A percentile compares a stretch with the other conserved stretches of the same genome.
phyloP scores from a whole-genome alignment of 176 grass and related monocot species.

The Oryza punctata region DNA sequence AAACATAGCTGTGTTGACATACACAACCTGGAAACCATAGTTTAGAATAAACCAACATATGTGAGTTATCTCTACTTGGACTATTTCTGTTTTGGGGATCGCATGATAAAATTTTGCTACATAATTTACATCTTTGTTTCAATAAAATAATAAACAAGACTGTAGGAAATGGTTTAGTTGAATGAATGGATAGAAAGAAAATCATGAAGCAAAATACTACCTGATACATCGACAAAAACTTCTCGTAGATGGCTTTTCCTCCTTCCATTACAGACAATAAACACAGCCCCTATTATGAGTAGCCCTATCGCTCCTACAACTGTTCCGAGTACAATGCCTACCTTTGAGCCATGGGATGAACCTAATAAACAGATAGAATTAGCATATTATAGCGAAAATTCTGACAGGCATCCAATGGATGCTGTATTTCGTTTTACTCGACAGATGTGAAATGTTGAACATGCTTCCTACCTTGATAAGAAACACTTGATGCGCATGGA shows the following conservation, averaged over 20 bases:
- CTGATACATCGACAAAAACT: slow-evolving; percentile 97
- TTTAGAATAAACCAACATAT: slow-evolving; percentile 1
- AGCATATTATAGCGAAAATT: neutral
- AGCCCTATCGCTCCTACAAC: slow-evolving; percentile 71
- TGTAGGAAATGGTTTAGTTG: neutral
- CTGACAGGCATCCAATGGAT: neutral
- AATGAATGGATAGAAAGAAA: neutral
- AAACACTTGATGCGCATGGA: slow-evolving; percentile 65
- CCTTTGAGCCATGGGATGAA: slow-evolving; percentile 60
- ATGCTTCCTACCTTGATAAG: slow-evolving; percentile 67
- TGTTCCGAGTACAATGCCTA: slow-evolving; percentile 74
- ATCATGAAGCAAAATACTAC: slow-evolving; percentile 35
- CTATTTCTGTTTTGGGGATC: neutral
- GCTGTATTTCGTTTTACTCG: too few relatives aligned
- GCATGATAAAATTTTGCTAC: slow-evolving; percentile 20
- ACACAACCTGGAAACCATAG: neutral
- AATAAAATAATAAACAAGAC: slow-evolving; percentile 19
- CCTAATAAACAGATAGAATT: slow-evolving; percentile 54
- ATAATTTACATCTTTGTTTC: neutral
- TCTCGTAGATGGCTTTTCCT: slow-evolving; percentile 61
- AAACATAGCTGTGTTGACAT: neutral
- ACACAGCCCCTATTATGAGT: slow-evolving; percentile 59
- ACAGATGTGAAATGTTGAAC: slow-evolving; percentile 26
- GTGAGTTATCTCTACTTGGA: neutral
- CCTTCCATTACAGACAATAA: slow-evolving; percentile 74